Base-by-base conservation (phyloP, 192 early-diverging fungal genomes). In the Helicostylum pulchrum region DNA sequence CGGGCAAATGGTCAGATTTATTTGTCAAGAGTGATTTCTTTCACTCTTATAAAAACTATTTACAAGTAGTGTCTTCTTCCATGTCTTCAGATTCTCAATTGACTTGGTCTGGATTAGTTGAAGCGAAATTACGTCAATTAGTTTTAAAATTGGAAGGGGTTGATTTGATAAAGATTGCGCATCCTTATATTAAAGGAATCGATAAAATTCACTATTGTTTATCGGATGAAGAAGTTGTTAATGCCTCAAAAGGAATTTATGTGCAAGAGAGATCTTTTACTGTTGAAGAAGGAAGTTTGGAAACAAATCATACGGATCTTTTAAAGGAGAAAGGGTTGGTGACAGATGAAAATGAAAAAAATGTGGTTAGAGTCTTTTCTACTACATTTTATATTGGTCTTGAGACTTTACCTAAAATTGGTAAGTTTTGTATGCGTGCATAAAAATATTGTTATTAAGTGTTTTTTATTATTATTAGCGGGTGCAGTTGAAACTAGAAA, bases 11-110 rank as follows among this genome's bases (percentile, higher is more conserved):
- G 97, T 68, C 76, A 9, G 87, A 88, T 15, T 75, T 99, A 32
- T 96, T 97, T 82, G 82, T 81, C n/a, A 92, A 94, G 74, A 76
- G 87, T 65, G 86, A 91, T 52, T 97, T 96, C 70, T 99, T 96
- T 78, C 71, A 77, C 46, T 73, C 77, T 9, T 99, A 99, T 82
- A 84, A 82, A 53, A 84, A 90, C 57, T 99, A 99, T 68, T 73
- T 99, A 19, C 92, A 95, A 72, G 81, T 97, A 15, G 90, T 95
- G 68, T 90, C 90, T 0, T 85, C 85, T 1, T 90, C 93, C 0
- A 78, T 85, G 53, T 76, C 87, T 0, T 77, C 82, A 10, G 94
- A 95, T 43, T 71, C 79, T 10, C 91, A 94, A 49, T 71, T 92
- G 64, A 82, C 82, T 56, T 90, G 94, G 86, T 86, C 89, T 19